Evolutionary conservation across 2,329 filamentous ascomycete genomes (phyloP), one percentile per base, ranked within the genome.

Genomic region (Amauroascus verrucosus): DNA sequence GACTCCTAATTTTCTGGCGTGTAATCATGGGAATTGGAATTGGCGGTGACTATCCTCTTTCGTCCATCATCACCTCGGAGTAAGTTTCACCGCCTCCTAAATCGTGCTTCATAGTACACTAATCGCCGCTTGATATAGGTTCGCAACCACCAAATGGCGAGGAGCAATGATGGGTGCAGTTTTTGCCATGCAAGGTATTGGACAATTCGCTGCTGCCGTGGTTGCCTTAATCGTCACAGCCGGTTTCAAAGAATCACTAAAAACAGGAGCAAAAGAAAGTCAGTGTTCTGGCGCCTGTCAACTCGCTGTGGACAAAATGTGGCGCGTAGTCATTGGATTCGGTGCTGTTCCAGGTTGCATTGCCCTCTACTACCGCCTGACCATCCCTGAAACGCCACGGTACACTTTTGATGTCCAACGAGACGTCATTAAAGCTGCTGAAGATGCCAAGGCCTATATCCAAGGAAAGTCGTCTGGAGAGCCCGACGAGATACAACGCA

Each of bases 151-250:
- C 51, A 88, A 85, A 69, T 90, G 86, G 82, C 76, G 87, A 68
- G 87, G 86, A 60, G 86, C 86, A 59, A 93, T 93, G 84, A 90
- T 94, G 83, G 85, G 81, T 32, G 77, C 85, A 14, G 87, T 93
- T 51, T 93, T 93, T 63, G 85, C 86, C 60, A 91, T 90, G 85
- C 87, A 94, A 67, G 86, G 87, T 59, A 78, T 93, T 49, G 87
- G 88, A 18, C 87, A 93, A 69, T 82, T 93, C 52, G 76, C 75
- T 24, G 86, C 84, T 47, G 85, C 85, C 45, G 79, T 91, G 28
- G 76, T 93, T 58, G 84, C 87, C 67, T 74, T 93, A 45, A 86
- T 90, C 62, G 78, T 86, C 54, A 85, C 84, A 0, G 72, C 82
- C 13, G 84, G 83, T 46, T 89, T 88, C 75, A 85, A 82, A 68